Evolutionary conservation across 2,329 filamentous ascomycete genomes (phyloP), one percentile per base, ranked within the genome.

Genomic region (Xylaria sp.): DNA sequence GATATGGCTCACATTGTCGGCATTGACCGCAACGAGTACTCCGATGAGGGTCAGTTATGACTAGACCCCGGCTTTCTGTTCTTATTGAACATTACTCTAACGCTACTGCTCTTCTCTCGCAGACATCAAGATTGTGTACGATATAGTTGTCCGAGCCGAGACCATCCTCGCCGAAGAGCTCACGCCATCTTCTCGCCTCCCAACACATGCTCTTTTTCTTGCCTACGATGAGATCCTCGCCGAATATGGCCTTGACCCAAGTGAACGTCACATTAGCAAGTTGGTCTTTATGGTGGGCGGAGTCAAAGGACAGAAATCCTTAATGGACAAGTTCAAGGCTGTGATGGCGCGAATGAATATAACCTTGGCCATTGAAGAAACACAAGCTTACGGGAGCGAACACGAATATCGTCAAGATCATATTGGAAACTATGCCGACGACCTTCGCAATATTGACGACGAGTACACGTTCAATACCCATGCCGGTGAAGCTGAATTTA

Each of bases 241-340:
- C 5, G 84, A 89, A 72, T 84, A 92, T 82, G 91, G 89, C 63
- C 83, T 93, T 71, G 86, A 93, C 67, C 86, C 89, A n/a, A 89
- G 92, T 73, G 92, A 94, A 75, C 89, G 90, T 74, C 88, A 92
- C 73, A 90, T 94, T 75, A 89, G 93, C 72, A 88, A 91, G 71
- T 90, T 97, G 74, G 81, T 97, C 65, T 93, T 96, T 78, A 90
- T 90, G 75, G 89, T 97, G 77, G 92, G 92, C 61, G 89, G 89
- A 68, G 86, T 88, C 74, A 84, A 85, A 66, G 86, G 87, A 56
- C 80, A 86, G 56, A 81, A 81, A 40, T 85, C 85, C 4, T 83
- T 97, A 33, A 85, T 88, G 71, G 88, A 91, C 66, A 92, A 91
- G 73, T 94, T 96, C 74, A 87, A 89, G 78, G 83, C 86, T 66